Conservation (phyloP, 768 basidiomycete genomes). For the Podaxis pistillaris region DNA sequence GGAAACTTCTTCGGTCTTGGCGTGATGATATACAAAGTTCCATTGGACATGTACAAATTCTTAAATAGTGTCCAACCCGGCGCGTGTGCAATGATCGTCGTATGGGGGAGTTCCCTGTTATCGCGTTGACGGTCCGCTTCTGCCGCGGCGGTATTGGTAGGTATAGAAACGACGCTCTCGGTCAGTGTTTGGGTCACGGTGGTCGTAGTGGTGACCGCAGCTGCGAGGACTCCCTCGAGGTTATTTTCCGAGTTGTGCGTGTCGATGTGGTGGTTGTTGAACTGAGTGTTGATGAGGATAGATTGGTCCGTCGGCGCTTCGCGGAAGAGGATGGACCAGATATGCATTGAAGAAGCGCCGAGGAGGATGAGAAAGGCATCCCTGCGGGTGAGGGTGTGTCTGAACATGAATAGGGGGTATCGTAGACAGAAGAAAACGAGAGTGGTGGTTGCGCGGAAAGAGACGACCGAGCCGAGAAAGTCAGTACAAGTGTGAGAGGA, state of each 20-base stretch:
- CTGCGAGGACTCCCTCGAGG: slow-evolving; percentile 8
- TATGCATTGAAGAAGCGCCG: slow-evolving; percentile 55
- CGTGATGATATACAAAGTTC: slow-evolving; percentile 73
- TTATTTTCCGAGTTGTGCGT: neutral
- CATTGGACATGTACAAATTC: slow-evolving; percentile 83
- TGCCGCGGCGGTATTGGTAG: neutral
- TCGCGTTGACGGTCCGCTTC: slow-evolving; percentile 16
- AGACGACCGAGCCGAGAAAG: neutral
- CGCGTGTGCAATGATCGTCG: slow-evolving; percentile 60
- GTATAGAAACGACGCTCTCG: slow-evolving; percentile 1
- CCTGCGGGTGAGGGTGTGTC: slow-evolving; percentile 46
- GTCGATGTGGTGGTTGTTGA: slow-evolving; percentile 12
- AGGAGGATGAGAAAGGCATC: slow-evolving; percentile 60
- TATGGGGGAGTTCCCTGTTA: slow-evolving; percentile 42
- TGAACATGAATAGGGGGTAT: slow-evolving; percentile 23
- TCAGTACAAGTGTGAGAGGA: too few species aligned
- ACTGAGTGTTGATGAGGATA: slow-evolving; percentile 30
- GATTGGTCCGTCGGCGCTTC: slow-evolving; percentile 24
- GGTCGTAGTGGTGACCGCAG: slow-evolving; percentile 2
- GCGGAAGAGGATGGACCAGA: slow-evolving; percentile 42
- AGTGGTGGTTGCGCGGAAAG: neutral
- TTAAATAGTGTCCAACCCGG: slow-evolving; percentile 86
- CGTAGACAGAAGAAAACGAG: neutral
- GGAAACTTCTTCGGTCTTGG: slow-evolving; percentile 31
- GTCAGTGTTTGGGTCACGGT: slow-evolving; percentile 9